A percentile compares a stretch with the other conserved stretches of the same genome.
Conservation (phyloP, 108 stramenopile genomes). For the Conticribra weissflogii region DNA sequence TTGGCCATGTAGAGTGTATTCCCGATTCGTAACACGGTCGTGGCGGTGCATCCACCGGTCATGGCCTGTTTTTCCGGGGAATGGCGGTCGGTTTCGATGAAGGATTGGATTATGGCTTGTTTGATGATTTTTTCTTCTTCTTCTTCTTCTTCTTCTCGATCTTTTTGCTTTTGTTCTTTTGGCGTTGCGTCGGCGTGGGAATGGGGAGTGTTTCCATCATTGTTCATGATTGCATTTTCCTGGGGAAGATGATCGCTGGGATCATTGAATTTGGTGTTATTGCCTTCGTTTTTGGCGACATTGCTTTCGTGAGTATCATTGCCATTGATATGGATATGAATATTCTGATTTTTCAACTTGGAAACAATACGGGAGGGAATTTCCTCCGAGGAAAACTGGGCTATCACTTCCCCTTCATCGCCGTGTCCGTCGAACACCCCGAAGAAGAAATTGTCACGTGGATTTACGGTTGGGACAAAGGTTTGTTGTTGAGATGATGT, state of each 20-base stretch:
- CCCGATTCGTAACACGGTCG: slow-evolving; percentile 52
- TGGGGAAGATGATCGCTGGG: no score
- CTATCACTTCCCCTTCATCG: slow-evolving; percentile 54
- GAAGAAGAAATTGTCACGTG: slow-evolving; percentile 52
- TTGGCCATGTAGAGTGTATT: slow-evolving; percentile 70
- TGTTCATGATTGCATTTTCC: no score
- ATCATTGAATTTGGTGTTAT: no score
- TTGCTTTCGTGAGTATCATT: no score
- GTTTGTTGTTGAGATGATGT: not conserved
- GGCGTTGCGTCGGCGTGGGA: no score
- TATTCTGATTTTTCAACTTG: slow-evolving; percentile 26
- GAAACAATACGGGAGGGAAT: slow-evolving; percentile 53
- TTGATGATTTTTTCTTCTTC: no score
- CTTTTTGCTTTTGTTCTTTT: no score
- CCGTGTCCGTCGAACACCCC: slow-evolving; percentile 82
- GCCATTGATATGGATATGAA: no score
- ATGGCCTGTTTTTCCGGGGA: slow-evolving; percentile 35
- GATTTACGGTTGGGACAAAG: slow-evolving; percentile 8
- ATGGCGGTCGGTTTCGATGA: slow-evolving; percentile 59
- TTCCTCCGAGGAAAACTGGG: slow-evolving; percentile 50
- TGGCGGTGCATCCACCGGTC: slow-evolving; percentile 72
- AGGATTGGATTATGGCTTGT: slow-evolving; percentile 47
- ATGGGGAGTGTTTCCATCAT: no score
- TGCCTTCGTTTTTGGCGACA: no score
- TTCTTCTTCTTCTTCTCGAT: no score